phyloP scores from a whole-genome alignment of 306 rosid species.

The Corylus avellana region DNA sequence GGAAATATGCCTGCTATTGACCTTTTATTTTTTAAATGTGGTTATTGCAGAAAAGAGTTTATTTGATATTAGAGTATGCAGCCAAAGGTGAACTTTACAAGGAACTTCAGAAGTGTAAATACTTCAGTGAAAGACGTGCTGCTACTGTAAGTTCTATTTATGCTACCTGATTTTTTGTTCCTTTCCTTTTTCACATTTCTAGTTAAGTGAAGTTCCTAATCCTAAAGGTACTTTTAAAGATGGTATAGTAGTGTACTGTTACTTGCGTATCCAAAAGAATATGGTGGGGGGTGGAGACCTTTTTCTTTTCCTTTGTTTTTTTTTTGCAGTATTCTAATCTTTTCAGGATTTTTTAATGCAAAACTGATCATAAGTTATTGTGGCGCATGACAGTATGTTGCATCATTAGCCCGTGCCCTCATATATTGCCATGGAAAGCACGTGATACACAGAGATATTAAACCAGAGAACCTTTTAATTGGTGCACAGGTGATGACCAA shows the following conservation, averaged over 20 bases:
- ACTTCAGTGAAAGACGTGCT: conserved; percentile 97
- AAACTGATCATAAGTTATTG: conserved; percentile 8
- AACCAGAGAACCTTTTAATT: conserved; percentile 94
- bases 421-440: conserved; percentile 99
- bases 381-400: conserved; percentile 73
- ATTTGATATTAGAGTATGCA: conserved; percentile 93
- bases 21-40: conserved; percentile 7
- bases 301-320: background rate
- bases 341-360: background rate
- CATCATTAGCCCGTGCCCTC: conserved; percentile 94
- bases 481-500: conserved; percentile 76
- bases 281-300: background rate
- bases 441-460: conserved; percentile 95
- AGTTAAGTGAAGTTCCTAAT: background rate
- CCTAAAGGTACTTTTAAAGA: background rate
- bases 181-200: background rate
- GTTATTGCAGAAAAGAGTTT: conserved; percentile 83
- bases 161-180: background rate
- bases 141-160: conserved; percentile 76
- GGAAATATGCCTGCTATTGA: conserved; percentile 13
- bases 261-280: background rate
- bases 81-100: conserved; percentile 99
- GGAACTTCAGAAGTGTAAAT: conserved; percentile 92
- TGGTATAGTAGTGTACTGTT: background rate
- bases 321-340: no score